Percentiles rank a stretch among this genome's conserved stretches.
Evolutionary conservation across 306 rosid genomes (phyloP).

Genomic region (Myrica gale): DNA sequence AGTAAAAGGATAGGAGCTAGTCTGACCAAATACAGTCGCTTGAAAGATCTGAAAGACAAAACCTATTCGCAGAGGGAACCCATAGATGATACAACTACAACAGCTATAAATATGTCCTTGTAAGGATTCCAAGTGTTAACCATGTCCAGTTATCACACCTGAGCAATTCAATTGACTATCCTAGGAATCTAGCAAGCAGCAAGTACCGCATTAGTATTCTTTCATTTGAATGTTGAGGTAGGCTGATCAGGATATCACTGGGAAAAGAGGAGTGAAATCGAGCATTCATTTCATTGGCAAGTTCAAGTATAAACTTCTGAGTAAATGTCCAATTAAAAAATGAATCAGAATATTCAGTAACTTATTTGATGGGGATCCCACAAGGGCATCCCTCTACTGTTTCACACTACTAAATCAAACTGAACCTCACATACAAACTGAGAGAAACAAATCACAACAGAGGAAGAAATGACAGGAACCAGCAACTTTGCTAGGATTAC

Average conservation of each 20-base stretch:
- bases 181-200: not conserved
- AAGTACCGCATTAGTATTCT: too few relatives aligned
- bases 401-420: conserved; percentile 55
- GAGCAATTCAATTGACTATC: not conserved
- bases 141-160: conserved; percentile 18
- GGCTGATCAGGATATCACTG: not conserved
- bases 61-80: conserved; percentile 34
- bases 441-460: conserved; percentile 50
- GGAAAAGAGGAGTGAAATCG: conserved; percentile 6
- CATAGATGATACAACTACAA: conserved; percentile 34
- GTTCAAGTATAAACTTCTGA: conserved; percentile 23
- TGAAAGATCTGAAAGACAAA: conserved; percentile 16
- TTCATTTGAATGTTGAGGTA: not conserved
- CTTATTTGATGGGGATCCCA: conserved; percentile 61
- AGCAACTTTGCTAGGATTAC: conserved; percentile 60
- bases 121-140: conserved; percentile 23
- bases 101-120: conserved; percentile 26
- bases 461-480: conserved; percentile 36
- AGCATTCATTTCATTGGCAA: conserved; percentile 13
- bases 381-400: conserved; percentile 43
- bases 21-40: conserved; percentile 33
- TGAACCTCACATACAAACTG: conserved; percentile 57
- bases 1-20: conserved; percentile 28
- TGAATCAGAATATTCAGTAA: conserved; percentile 39
- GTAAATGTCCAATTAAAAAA: conserved; percentile 25